Conservation (phyloP, 495 filamentous ascomycete genomes). For the Penicillium tannophilum region DNA sequence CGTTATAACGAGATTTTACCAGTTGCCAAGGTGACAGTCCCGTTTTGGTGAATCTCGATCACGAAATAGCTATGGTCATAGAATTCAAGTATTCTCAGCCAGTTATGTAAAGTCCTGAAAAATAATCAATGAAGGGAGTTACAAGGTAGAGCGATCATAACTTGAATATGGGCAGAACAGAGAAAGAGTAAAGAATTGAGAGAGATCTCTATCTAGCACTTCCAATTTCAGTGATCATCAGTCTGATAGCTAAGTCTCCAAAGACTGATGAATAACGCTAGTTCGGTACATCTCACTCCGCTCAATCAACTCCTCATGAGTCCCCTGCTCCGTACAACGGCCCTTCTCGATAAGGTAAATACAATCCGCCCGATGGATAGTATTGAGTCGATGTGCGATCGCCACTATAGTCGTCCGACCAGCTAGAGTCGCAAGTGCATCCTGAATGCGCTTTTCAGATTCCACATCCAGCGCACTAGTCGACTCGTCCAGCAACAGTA, state of each 20-base stretch:
- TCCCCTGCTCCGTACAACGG: slow-evolving; percentile 64
- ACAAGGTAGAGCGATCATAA: too few relatives aligned
- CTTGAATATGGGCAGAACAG: too few relatives aligned
- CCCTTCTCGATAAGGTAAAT: slow-evolving; percentile 76
- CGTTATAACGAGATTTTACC: too few relatives aligned
- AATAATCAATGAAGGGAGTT: too few relatives aligned
- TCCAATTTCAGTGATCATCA: too few relatives aligned
- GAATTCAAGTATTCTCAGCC: too few relatives aligned
- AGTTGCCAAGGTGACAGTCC: too few relatives aligned
- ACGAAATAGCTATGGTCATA: too few relatives aligned
- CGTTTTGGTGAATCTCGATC: too few relatives aligned
- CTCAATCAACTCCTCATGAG: slow-evolving; percentile 65
- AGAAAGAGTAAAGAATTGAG: too few relatives aligned
- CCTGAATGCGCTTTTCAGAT: slow-evolving; percentile 69
- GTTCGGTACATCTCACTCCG: slow-evolving; percentile 59
- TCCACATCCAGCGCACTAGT: slow-evolving; percentile 72
- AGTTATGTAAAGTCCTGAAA: too few relatives aligned
- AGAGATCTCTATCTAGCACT: too few relatives aligned
- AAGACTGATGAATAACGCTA: slow-evolving; percentile 48
- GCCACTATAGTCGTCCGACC: slow-evolving; percentile 76
- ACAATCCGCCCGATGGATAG: slow-evolving; percentile 71
- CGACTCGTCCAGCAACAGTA: slow-evolving; percentile 77
- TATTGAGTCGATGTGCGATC: slow-evolving; percentile 74
- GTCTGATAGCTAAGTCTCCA: slow-evolving; percentile 24
- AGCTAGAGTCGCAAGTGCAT: slow-evolving; percentile 61